These are phyloP conservation scores for Ophiostoma pallidulum DNA, from an alignment of 2,329 filamentous ascomycete species.

Conservation along the genomic window DNA sequence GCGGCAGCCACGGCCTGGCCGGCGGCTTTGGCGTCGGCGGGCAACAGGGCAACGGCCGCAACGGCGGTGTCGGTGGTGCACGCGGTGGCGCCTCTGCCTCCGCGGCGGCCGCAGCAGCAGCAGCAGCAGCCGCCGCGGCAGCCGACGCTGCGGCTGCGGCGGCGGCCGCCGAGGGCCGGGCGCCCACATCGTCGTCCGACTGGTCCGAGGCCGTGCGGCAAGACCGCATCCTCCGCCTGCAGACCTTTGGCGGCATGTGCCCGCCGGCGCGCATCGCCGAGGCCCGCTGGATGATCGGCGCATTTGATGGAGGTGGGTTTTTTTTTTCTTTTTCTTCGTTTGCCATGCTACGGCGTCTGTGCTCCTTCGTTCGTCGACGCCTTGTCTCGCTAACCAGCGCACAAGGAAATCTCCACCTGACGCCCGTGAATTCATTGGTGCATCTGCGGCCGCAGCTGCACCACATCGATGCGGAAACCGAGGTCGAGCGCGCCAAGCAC, in stretches of 20 bases:
- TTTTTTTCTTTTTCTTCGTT: background rate
- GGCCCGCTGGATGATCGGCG: constrained; percentile 82
- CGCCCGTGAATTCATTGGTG: constrained; percentile 70
- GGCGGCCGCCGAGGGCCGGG: constrained; percentile 3
- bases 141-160: constrained; percentile 1
- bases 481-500: constrained; percentile 47
- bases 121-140: background rate
- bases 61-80: constrained; percentile 13
- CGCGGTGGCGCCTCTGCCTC: constrained; percentile 18
- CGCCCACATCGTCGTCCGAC: constrained; percentile 32
- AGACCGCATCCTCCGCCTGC: constrained; percentile 64
- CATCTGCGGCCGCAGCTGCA: constrained; percentile 88
- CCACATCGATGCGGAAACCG: constrained; percentile 76
- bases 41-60: constrained; percentile 21
- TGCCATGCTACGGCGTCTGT: too few relatives aligned
- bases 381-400: background rate
- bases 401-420: constrained; percentile 75
- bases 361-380: background rate
- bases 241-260: constrained; percentile 66
- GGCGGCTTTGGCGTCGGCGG: constrained; percentile 61
- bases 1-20: constrained; percentile 59
- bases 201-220: constrained; percentile 60
- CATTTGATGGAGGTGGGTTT: constrained; percentile 68
- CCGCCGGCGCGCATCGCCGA: constrained; percentile 53
- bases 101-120: constrained; percentile 1